A percentile compares a stretch with the other conserved stretches of the same genome.
phyloP scores from a whole-genome alignment of 2,329 filamentous ascomycete genomes.

The Pseudogymnoascus sp. region DNA sequence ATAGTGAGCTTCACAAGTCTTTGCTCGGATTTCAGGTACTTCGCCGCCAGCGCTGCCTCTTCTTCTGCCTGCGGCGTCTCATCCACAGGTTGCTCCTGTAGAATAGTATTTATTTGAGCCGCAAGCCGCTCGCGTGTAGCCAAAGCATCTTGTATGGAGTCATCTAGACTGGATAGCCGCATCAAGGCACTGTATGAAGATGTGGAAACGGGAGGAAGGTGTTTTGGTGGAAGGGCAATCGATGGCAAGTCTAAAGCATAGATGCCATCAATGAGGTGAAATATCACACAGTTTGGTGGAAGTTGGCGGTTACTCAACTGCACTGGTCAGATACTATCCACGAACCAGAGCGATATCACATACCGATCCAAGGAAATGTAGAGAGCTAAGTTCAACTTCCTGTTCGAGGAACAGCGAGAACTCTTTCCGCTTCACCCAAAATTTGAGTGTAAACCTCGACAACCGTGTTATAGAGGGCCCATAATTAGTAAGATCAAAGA shows the following conservation, averaged over 20 bases:
- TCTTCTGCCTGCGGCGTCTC: constrained; percentile 42
- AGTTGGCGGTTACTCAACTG: constrained; percentile 60
- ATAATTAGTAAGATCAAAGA: constrained; percentile 65
- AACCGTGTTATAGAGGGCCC: constrained; percentile 57
- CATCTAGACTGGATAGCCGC: constrained; percentile 79
- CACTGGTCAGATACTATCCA: constrained; percentile 32
- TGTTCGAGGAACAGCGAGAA: constrained; percentile 62
- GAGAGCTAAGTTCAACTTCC: constrained; percentile 55
- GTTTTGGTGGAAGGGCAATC: constrained; percentile 37
- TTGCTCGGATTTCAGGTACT: constrained; percentile 53
- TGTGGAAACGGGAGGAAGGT: constrained; percentile 46
- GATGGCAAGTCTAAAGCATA: constrained; percentile 69
- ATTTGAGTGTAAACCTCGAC: constrained; percentile 55
- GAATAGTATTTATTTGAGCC: constrained; percentile 62
- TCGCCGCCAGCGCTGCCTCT: constrained; percentile 38
- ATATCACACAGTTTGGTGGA: constrained; percentile 73
- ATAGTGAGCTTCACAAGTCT: constrained; percentile 56
- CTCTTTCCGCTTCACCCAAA: constrained; percentile 60
- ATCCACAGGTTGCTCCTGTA: constrained; percentile 36
- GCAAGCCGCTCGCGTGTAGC: constrained; percentile 66
- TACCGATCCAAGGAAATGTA: constrained; percentile 68
- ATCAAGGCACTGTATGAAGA: constrained; percentile 85
- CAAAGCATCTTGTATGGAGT: constrained; percentile 83
- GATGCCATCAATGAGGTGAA: constrained; percentile 78
- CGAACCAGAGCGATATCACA: constrained; percentile 28